Base-by-base conservation (phyloP, 257 asterid genomes). In the Solanum chmielewskii region DNA sequence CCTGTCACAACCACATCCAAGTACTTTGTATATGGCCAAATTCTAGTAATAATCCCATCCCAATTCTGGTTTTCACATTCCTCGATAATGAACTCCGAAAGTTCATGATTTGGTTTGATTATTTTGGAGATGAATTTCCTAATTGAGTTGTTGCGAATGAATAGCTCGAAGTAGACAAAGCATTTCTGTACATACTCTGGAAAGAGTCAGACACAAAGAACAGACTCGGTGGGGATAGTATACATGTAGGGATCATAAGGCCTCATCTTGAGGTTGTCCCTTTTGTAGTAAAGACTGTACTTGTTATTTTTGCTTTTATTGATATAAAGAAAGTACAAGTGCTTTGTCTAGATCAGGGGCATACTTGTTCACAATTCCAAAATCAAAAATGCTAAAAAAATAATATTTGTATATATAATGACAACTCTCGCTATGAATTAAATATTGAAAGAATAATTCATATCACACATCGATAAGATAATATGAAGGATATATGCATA, bases 161-260 rank as follows among this genome's bases (percentile, higher is more conserved):
- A 94, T 92, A 14, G 97, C 97, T 0, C 96, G 93, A 88, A 96
- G 94, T 8, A 96, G 92, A 42, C 98, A 94, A 0, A 94, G 93
- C 98, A 96, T 94, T 83, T 96, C 98, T 0, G 52, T 94, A 96
- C 94, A 94, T 91, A 94, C 98, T 94, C 37, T 96, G 97, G 94
- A 85, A 92, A 2, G 97, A 90, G 45, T 94, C 96, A 5, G 6
- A 88, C 85, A 81, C 98, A 94, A 33, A 96, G 94, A 66, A 96
- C 90, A 45, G 98, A 92, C 86, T 92, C 98, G 9, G 92, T 94
- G 0, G 98, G 98, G 92, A 98, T 94, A 15, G 98, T 94, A 93
- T 94, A 93, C 11, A 92, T 84, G 89, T 91, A 93, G 1, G 96
- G 95, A 87, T 94, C 25, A 29, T 89, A 88, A 13, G 98, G 96